phyloP scores from a whole-genome alignment of 805 yeast genomes.

The Tetrapisispora namnaoensis region DNA sequence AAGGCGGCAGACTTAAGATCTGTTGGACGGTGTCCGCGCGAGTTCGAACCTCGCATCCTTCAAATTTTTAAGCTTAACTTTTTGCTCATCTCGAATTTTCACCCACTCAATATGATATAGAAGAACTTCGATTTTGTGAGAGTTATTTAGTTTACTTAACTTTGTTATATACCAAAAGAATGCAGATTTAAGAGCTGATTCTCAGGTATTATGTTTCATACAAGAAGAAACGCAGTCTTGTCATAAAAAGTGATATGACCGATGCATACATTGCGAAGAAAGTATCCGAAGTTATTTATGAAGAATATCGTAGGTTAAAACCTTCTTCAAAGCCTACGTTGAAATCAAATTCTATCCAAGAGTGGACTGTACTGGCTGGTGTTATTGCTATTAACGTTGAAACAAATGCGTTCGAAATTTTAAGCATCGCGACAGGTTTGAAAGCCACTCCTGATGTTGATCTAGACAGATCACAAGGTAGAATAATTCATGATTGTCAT shows the following conservation, averaged over 20 bases:
- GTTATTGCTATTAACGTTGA: conserved; percentile 38
- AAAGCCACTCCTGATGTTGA: conserved; percentile 56
- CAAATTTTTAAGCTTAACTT: background rate
- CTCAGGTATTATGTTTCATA: too few relatives aligned
- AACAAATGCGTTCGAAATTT: conserved; percentile 21
- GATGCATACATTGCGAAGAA: conserved; percentile 9
- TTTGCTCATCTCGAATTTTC: background rate
- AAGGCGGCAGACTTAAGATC: conserved; percentile 4
- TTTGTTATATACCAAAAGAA: too few relatives aligned
- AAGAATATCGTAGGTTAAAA: conserved; percentile 26
- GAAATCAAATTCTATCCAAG: conserved; percentile 55
- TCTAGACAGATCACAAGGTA: conserved; percentile 40
- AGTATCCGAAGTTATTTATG: conserved; percentile 12
- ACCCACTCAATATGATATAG: background rate
- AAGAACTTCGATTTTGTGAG: too few relatives aligned
- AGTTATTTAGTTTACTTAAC: too few relatives aligned
- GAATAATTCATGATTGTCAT: conserved; percentile 75
- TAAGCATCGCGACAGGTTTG: conserved; percentile 70
- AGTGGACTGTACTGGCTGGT: conserved; percentile 82
- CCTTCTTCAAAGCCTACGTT: conserved; percentile 46
- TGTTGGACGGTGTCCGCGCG: conserved; percentile 5
- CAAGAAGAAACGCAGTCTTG: too few relatives aligned
- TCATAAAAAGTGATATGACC: background rate
- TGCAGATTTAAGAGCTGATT: too few relatives aligned
- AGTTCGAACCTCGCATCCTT: conserved; percentile 4